A percentile compares a stretch with the other conserved stretches of the same genome.
Conservation (phyloP, 1,284 basidiomycete species). For the Ganoderma leucocontextum region DNA sequence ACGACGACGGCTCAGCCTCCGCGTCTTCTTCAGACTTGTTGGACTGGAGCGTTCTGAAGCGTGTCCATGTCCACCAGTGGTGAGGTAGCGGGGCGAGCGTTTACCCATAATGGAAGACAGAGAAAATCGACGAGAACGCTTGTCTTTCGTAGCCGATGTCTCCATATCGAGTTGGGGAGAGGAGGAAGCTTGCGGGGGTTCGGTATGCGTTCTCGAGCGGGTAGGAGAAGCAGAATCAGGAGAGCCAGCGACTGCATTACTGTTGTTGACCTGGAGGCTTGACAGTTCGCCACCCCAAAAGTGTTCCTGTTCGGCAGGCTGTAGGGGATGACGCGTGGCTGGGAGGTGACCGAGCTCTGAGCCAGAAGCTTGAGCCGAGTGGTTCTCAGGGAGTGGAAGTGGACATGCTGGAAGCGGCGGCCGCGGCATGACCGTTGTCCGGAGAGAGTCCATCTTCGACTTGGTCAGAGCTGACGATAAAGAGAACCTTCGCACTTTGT, state of each 20-base stretch:
- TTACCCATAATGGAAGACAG: slow-evolving; percentile 41
- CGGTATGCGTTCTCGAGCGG: slow-evolving; percentile 20
- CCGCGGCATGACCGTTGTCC: slow-evolving; percentile 37
- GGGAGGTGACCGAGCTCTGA: not conserved
- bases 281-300: slow-evolving; percentile 32
- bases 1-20: slow-evolving; percentile 13
- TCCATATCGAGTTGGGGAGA: slow-evolving; percentile 5
- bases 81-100: slow-evolving; percentile 20
- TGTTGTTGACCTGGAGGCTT: slow-evolving; percentile 4
- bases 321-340: not conserved
- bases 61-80: not conserved
- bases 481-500: slow-evolving; percentile 38
- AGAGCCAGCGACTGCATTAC: not conserved
- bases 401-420: slow-evolving; percentile 34
- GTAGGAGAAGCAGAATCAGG: slow-evolving; percentile 12
- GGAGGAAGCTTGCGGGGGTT: slow-evolving; percentile 16
- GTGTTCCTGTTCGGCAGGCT: not conserved
- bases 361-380: not conserved
- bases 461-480: slow-evolving; percentile 37
- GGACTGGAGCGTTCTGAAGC: slow-evolving; percentile 7
- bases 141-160: slow-evolving; percentile 23
- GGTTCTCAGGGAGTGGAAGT: slow-evolving; percentile 8
- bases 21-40: slow-evolving; percentile 10
- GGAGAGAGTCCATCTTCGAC: slow-evolving; percentile 35
- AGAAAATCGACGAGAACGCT: slow-evolving; percentile 40